Evolutionary conservation across 768 basidiomycete species (phyloP), one percentile per base, ranked within the genome.

Genomic region (Ramaria rubella): DNA sequence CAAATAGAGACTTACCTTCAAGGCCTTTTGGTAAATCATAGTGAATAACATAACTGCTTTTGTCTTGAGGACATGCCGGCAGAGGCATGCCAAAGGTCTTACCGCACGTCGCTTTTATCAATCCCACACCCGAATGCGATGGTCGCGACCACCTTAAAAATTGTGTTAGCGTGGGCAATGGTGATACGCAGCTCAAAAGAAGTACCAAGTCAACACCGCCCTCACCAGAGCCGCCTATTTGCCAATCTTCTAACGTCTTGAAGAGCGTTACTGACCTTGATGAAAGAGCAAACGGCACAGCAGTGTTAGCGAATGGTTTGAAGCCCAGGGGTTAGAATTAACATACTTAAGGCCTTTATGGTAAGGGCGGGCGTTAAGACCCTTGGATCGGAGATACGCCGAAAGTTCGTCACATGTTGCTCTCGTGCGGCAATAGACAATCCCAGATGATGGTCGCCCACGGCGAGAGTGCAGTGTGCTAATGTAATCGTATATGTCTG

Each of bases 71-170:
- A 19, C 27, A 12, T 29, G 21, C 29, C 23, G 21, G 17, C 19
- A 29, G 57, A 11, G 38, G 40, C 26, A 17, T 11, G 24, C 43
- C 40, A 34, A 44, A 33, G 21, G 24, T 42, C 69, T 21, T 64
- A 82, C 82, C 86, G 77, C 52, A 89, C 87, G 59, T 90, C 84
- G 19, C 79, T 73, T 70, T 91, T 92, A 66, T 93, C 89, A 44
- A 93, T 91, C 1, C 90, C 90, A 72, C 91, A 82, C 2, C 90
- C 90, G 62, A 92, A 93, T 4, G 90, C 90, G 49, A 92, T 80
- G 0, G 88, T 89, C 9, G 87, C 87, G 24, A 87, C 82, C 42
- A 88, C 84, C 85, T 87, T 40, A 6, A 17, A 42, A n/a, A 21
- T 42, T 42, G 40, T 14, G 40, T 42, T 19, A 42, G 40, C 9